Evolutionary conservation across 495 filamentous ascomycete genomes (phyloP).

Genomic region (Aspergillus mulundensis): DNA sequence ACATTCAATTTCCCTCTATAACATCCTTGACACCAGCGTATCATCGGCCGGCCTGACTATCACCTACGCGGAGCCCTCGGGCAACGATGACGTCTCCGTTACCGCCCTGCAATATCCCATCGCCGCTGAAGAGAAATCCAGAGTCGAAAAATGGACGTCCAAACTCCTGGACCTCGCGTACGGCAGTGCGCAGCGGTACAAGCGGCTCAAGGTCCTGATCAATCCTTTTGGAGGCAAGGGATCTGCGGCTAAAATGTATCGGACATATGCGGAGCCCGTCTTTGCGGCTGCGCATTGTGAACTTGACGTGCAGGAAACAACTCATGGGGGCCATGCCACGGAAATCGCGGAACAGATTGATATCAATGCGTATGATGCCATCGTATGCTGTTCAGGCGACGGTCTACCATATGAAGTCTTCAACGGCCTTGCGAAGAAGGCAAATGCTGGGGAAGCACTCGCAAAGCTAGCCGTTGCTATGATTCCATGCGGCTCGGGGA

Average conservation of each 20-base stretch:
- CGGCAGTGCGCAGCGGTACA: slow-evolving; percentile 61
- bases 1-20: slow-evolving; percentile 68
- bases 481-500: slow-evolving; percentile 88
- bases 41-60: slow-evolving; percentile 61
- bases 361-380: slow-evolving; percentile 71
- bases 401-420: slow-evolving; percentile 91
- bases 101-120: slow-evolving; percentile 59
- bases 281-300: slow-evolving; percentile 77
- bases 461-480: slow-evolving; percentile 79
- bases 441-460: slow-evolving; percentile 70
- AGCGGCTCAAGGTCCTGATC: slow-evolving; percentile 79
- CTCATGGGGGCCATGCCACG: slow-evolving; percentile 69
- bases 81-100: slow-evolving; percentile 54
- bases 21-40: slow-evolving; percentile 77
- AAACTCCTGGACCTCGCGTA: slow-evolving; percentile 68
- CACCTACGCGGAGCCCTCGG: slow-evolving; percentile 61
- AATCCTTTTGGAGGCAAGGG: slow-evolving; percentile 91
- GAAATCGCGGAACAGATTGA: slow-evolving; percentile 78
- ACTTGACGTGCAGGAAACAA: slow-evolving; percentile 71
- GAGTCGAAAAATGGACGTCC: slow-evolving; percentile 56
- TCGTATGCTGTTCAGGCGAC: slow-evolving; percentile 89
- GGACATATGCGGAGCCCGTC: slow-evolving; percentile 72
- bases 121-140: slow-evolving; percentile 44
- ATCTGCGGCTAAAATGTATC: slow-evolving; percentile 67
- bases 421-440: slow-evolving; percentile 78